Evolutionary conservation across 2,329 filamentous ascomycete species (phyloP).

Genomic region (Xylaria sp.): DNA sequence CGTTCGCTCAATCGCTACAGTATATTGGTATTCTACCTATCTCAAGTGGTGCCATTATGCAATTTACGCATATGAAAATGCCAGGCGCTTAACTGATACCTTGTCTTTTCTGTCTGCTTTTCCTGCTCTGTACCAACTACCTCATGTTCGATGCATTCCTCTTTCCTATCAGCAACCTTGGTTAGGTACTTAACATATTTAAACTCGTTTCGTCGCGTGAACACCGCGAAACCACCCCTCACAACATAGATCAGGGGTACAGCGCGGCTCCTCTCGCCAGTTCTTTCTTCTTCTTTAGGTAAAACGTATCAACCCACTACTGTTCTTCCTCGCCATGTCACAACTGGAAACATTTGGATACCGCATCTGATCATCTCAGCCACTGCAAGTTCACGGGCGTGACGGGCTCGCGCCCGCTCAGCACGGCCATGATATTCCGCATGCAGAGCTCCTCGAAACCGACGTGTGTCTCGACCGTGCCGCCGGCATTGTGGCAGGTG

Average conservation of each 20-base stretch:
- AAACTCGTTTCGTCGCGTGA: not conserved
- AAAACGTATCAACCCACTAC: conserved; percentile 18
- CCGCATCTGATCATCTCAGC: conserved; percentile 33
- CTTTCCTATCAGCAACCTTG: not conserved
- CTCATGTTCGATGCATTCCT: not conserved
- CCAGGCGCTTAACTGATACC: not conserved
- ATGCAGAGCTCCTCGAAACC: conserved; percentile 74
- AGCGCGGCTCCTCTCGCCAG: not conserved
- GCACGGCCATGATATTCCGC: conserved; percentile 71
- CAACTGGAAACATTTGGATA: conserved; percentile 5
- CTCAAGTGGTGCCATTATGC: not conserved
- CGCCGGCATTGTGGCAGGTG: conserved; percentile 75
- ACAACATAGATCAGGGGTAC: not conserved
- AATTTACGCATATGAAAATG: not conserved
- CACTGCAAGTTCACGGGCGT: conserved; percentile 71
- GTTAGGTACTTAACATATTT: not conserved
- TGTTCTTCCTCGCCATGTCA: not conserved
- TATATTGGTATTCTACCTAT: not conserved
- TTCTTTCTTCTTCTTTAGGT: not conserved
- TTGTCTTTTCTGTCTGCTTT: not conserved
- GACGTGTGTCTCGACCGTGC: conserved; percentile 72
- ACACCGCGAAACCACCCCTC: not conserved
- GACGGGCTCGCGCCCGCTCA: conserved; percentile 61
- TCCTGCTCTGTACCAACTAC: not conserved
- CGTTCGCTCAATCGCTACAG: too few species aligned